These are phyloP conservation scores for Exophiala phaeomuriformis DNA, from an alignment of 2,329 filamentous ascomycete genomes.

Conservation along the genomic window DNA sequence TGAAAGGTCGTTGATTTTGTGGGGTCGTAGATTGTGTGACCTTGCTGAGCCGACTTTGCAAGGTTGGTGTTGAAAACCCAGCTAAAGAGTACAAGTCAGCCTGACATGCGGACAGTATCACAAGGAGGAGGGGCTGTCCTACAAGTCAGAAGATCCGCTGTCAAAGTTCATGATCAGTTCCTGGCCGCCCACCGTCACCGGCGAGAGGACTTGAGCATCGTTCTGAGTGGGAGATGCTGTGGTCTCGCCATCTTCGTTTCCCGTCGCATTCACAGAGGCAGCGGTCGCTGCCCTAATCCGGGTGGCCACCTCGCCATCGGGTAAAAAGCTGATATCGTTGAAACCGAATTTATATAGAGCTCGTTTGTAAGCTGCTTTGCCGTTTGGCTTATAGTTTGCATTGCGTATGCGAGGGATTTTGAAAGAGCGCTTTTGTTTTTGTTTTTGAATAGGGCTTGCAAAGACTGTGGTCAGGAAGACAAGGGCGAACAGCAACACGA, in stretches of 20 bases:
- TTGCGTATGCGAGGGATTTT: slow-evolving; percentile 54
- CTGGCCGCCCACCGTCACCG: slow-evolving; percentile 63
- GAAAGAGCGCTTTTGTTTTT: slow-evolving; percentile 46
- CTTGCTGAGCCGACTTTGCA: slow-evolving; percentile 36
- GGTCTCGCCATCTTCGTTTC: slow-evolving; percentile 49
- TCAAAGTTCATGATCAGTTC: slow-evolving; percentile 64
- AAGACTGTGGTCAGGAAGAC: slow-evolving; percentile 32
- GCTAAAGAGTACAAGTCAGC: slow-evolving; percentile 31
- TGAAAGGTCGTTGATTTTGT: slow-evolving; percentile 47
- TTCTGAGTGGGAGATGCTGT: slow-evolving; percentile 57
- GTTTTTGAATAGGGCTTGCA: slow-evolving; percentile 31
- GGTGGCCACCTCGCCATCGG: slow-evolving; percentile 27
- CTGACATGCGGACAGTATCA: background rate
- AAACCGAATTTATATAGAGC: slow-evolving; percentile 59
- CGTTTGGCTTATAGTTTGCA: slow-evolving; percentile 51
- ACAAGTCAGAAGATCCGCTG: slow-evolving; percentile 67
- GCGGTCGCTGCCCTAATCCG: slow-evolving; percentile 28
- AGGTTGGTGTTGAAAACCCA: slow-evolving; percentile 65
- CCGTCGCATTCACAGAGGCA: slow-evolving; percentile 20
- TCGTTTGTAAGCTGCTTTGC: slow-evolving; percentile 56
- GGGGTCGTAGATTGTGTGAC: slow-evolving; percentile 52
- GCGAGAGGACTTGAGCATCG: slow-evolving; percentile 63
- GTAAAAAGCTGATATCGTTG: slow-evolving; percentile 33
- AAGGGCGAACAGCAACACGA: slow-evolving; percentile 24
- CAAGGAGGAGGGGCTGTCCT: slow-evolving; percentile 29